Percentiles rank a stretch among this genome's conserved stretches.
phyloP scores from a whole-genome alignment of 2,329 filamentous ascomycete genomes.

The Magnaporthiopsis poae region DNA sequence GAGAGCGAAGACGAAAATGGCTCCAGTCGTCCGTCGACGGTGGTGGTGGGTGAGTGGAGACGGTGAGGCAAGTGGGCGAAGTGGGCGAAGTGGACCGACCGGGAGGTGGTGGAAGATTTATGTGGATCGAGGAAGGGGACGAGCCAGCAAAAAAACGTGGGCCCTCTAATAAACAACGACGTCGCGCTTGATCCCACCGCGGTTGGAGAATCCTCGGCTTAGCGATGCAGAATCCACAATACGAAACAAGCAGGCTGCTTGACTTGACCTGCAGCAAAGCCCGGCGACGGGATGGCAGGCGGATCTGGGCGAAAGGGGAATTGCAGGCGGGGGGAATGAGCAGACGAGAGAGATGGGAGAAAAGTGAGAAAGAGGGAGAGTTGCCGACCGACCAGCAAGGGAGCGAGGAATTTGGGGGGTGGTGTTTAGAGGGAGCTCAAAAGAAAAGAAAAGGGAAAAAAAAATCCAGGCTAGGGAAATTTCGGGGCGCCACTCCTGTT shows the following conservation, averaged over 20 bases:
- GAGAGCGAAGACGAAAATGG: neutral
- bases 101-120: constrained; percentile 9
- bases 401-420: neutral
- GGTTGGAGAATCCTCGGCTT: constrained; percentile 1
- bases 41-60: constrained; percentile 8
- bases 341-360: neutral
- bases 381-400: neutral
- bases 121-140: constrained; percentile 8
- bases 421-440: constrained; percentile 2
- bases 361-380: neutral
- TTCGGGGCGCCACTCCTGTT: neutral
- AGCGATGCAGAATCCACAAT: constrained; percentile 1
- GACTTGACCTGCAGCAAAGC: neutral
- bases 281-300: neutral
- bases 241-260: neutral
- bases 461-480: constrained; percentile 1
- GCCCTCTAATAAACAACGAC: constrained; percentile 4
- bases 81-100: constrained; percentile 8
- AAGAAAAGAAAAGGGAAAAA: constrained; percentile 5
- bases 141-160: constrained; percentile 7
- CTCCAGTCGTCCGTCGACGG: neutral
- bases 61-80: constrained; percentile 3
- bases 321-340: neutral
- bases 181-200: constrained; percentile 3
- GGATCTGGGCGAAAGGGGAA: neutral